Conservation (phyloP, 2,329 filamentous ascomycete species). For the Ophiostoma sp. region DNA sequence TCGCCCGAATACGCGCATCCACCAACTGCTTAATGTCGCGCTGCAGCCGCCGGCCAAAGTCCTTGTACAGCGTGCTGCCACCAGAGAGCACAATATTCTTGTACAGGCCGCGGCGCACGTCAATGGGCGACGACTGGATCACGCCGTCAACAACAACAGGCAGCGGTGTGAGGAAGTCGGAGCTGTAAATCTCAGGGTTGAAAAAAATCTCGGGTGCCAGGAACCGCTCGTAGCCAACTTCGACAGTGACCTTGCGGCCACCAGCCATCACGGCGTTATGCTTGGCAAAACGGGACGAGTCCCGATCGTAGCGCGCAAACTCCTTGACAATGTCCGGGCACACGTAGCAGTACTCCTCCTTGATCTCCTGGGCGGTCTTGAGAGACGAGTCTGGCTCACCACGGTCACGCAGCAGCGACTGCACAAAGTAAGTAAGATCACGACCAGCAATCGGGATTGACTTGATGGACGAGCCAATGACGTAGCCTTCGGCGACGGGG, state of each 20-base stretch:
- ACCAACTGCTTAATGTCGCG: slow-evolving; percentile 95
- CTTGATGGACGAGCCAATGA: slow-evolving; percentile 98
- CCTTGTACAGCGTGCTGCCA: slow-evolving; percentile 95
- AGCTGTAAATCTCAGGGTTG: slow-evolving; percentile 99
- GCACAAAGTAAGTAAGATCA: slow-evolving; percentile 98
- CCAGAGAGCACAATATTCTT: slow-evolving; percentile 99
- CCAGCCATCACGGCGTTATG: slow-evolving; percentile 82
- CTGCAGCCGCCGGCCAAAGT: slow-evolving; percentile 93
- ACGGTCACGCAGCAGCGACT: slow-evolving; percentile 89
- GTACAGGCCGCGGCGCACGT: slow-evolving; percentile 93
- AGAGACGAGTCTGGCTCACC: slow-evolving; percentile 94
- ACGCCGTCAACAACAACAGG: slow-evolving; percentile 92
- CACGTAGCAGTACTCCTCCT: slow-evolving; percentile 98
- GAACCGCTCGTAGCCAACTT: slow-evolving; percentile 97
- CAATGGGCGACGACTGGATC: slow-evolving; percentile 95
- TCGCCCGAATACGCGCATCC: slow-evolving; percentile 85
- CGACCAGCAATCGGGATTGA: slow-evolving; percentile 96
- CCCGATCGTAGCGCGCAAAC: slow-evolving; percentile 87
- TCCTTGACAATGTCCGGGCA: slow-evolving; percentile 99
- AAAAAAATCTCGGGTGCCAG: slow-evolving; percentile 98
- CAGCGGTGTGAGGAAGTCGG: slow-evolving; percentile 92
- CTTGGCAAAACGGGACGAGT: slow-evolving; percentile 84
- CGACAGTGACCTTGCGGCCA: slow-evolving; percentile 76
- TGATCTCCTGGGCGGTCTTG: slow-evolving; percentile 96
- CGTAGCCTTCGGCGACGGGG: slow-evolving; percentile 95